Percentiles rank a stretch among this genome's conserved stretches.
These are phyloP conservation scores for Chaetomiaceae sp. DNA, from an alignment of 2,329 filamentous ascomycete species.

Conservation along the genomic window DNA sequence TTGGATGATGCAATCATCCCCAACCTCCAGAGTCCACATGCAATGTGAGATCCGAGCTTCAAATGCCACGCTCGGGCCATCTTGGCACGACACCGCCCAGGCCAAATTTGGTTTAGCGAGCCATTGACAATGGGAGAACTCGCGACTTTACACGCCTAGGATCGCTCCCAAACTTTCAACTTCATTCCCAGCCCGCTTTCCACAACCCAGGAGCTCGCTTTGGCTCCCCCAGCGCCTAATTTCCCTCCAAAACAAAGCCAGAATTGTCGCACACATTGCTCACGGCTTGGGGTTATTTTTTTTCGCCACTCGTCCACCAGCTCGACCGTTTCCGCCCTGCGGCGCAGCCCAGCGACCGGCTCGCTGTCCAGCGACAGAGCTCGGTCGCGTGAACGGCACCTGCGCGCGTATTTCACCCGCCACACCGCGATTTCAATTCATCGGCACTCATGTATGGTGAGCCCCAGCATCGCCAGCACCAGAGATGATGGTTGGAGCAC, in stretches of 20 bases:
- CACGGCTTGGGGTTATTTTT: neutral
- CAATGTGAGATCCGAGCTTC: neutral
- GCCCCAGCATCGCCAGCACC: slow-evolving; percentile 32
- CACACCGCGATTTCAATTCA: slow-evolving; percentile 18
- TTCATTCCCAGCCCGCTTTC: slow-evolving; percentile 14
- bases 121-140: slow-evolving; percentile 14
- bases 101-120: slow-evolving; percentile 23
- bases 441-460: slow-evolving; percentile 36
- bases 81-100: slow-evolving; percentile 15
- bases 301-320: neutral
- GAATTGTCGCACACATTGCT: neutral
- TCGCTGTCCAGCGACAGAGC: slow-evolving; percentile 17
- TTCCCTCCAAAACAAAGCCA: slow-evolving; percentile 7
- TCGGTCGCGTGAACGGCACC: slow-evolving; percentile 40
- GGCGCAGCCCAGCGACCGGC: slow-evolving; percentile 16
- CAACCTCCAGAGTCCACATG: slow-evolving; percentile 3
- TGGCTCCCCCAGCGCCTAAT: neutral
- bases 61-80: slow-evolving; percentile 14
- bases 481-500: slow-evolving; percentile 55
- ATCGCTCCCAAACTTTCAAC: slow-evolving; percentile 25
- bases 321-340: slow-evolving; percentile 3
- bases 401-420: slow-evolving; percentile 25
- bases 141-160: slow-evolving; percentile 23
- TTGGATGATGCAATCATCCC: slow-evolving; percentile 7
- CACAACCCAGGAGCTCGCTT: slow-evolving; percentile 8